These are phyloP conservation scores for Cyberlindnera xishuangbannaensis DNA, from an alignment of 805 yeast species.

Conservation along the genomic window DNA sequence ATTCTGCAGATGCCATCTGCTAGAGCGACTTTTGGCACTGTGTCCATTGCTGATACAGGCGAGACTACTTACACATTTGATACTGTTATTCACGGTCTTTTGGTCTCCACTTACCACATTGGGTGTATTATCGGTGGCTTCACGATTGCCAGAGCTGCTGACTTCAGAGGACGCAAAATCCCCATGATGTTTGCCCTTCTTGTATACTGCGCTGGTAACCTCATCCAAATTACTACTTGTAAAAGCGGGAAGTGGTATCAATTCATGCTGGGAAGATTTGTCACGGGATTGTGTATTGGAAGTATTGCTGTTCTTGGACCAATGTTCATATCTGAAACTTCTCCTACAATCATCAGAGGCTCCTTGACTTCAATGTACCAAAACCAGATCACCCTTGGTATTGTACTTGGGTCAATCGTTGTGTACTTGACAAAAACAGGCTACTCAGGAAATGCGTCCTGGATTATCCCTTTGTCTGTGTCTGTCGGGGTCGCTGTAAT, in stretches of 20 bases:
- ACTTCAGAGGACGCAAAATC: constrained; percentile 52
- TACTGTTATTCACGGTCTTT: constrained; percentile 32
- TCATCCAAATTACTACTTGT: constrained; percentile 50
- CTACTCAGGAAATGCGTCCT: constrained; percentile 42
- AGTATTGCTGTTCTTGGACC: constrained; percentile 68
- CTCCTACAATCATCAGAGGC: constrained; percentile 65
- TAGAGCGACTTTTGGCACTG: constrained; percentile 11
- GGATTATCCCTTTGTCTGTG: constrained; percentile 62
- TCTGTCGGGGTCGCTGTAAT: constrained; percentile 37
- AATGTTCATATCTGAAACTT: constrained; percentile 58
- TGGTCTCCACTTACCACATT: constrained; percentile 53
- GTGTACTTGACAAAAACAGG: constrained; percentile 45
- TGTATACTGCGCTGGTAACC: constrained; percentile 53
- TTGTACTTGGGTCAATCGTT: constrained; percentile 59
- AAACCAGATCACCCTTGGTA: constrained; percentile 58
- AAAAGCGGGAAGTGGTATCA: constrained; percentile 49
- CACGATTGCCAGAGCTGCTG: constrained; percentile 52
- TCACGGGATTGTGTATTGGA: constrained; percentile 75
- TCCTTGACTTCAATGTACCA: constrained; percentile 61
- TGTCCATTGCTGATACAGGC: constrained; percentile 40
- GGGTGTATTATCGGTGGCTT: constrained; percentile 72
- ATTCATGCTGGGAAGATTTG: constrained; percentile 55
- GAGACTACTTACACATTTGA: constrained; percentile 22
- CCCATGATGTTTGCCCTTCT: constrained; percentile 51
- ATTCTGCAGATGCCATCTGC: constrained; percentile 57